These are phyloP conservation scores for Myriangium duriaei DNA, from an alignment of 2,329 filamentous ascomycete genomes.

Conservation along the genomic window DNA sequence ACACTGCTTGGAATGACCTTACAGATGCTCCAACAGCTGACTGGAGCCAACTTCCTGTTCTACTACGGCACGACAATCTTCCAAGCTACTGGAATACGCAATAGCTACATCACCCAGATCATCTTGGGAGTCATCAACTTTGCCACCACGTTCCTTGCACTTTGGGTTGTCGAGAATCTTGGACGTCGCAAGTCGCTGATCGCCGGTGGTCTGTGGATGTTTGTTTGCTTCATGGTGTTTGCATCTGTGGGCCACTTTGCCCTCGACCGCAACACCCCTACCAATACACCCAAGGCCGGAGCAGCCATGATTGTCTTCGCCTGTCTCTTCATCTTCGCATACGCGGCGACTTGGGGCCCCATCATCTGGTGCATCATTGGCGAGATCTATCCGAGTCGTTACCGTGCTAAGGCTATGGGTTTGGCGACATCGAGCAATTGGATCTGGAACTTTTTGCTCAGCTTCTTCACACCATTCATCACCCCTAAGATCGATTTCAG, in stretches of 20 bases:
- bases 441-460: slow-evolving; percentile 31
- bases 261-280: slow-evolving; percentile 23
- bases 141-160: slow-evolving; percentile 33
- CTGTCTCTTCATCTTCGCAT: slow-evolving; percentile 54
- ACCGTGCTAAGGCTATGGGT: slow-evolving; percentile 40
- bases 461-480: slow-evolving; percentile 28
- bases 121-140: slow-evolving; percentile 39
- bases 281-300: slow-evolving; percentile 34
- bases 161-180: slow-evolving; percentile 35
- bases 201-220: slow-evolving; percentile 35
- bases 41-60: slow-evolving; percentile 57
- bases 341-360: slow-evolving; percentile 50
- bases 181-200: slow-evolving; percentile 36
- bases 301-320: slow-evolving; percentile 55
- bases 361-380: slow-evolving; percentile 58
- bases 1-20: slow-evolving; percentile 50
- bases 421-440: slow-evolving; percentile 51
- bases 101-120: slow-evolving; percentile 35
- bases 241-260: slow-evolving; percentile 34
- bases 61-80: slow-evolving; percentile 39
- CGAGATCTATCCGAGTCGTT: slow-evolving; percentile 52
- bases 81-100: slow-evolving; percentile 24
- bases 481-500: slow-evolving; percentile 26
- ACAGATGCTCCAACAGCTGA: slow-evolving; percentile 55
- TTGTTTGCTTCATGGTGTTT: slow-evolving; percentile 46